Base-by-base conservation (phyloP, 2,329 filamentous ascomycete species). In the Colletotrichum ledebouriae region DNA sequence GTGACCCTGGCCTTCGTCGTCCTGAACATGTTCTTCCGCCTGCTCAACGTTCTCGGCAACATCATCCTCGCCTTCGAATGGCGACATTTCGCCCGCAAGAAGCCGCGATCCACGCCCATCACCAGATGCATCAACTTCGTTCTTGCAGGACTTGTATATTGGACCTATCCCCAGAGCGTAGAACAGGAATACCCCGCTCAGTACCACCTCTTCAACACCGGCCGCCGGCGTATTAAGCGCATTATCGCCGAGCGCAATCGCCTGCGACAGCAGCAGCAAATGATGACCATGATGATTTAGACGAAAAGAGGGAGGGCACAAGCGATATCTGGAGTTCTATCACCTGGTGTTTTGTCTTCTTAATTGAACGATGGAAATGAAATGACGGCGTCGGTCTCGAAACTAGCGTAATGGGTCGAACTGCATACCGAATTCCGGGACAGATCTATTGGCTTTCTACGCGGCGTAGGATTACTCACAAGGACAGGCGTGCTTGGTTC, bases 141-240 rank as follows among this genome's bases (percentile, higher is more conserved):
- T 3, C 68, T 76, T 37, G 73, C 77, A 0, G 73, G 75, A 1
- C 63, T 81, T 29, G 77, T 81, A n/a, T 78, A 80, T 53, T 82
- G 79, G 78, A 81, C 80, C 5, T 81, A 83, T 39, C 81, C 81
- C 7, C 78, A 78, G 47, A 77, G 75, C 20, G 73, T 81, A 4
- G 78, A 81, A 65, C 80, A 81, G 63, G 76, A 75, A 33, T 81
- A 80, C 46, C 78, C 78, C 37, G 47, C 67, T 10, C 67, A 67
- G 34, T 69, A 69, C 33, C 63, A 69, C 29, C 60, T 69, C 17
- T 59, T 69, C 47, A 65, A 68, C 49, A 69, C 66, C 22, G 66
- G 66, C 49, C 55, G 66, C 12, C 66, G 66, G 34, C 66, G 66
- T 6, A 58, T 69, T 42, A 69, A 60, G 56, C 63, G 61, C 13